phyloP scores from a whole-genome alignment of 352 stramenopile species.

The Phytophthora rubi region DNA sequence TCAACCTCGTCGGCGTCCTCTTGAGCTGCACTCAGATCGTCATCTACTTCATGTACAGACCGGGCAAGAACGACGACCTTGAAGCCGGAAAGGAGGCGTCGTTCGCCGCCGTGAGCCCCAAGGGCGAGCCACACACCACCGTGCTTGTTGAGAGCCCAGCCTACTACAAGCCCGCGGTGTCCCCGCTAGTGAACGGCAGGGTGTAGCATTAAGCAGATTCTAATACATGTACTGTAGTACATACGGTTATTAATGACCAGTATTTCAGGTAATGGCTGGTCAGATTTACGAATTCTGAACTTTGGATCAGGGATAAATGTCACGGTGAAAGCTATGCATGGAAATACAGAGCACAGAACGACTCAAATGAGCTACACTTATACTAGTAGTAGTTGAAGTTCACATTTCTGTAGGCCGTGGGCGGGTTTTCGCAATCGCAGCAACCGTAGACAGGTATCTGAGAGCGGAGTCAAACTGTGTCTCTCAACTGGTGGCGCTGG shows the following conservation, averaged over 20 bases:
- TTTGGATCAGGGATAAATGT: no score
- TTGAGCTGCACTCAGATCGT: constrained; percentile 50
- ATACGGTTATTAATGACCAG: background rate
- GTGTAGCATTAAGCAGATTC: background rate
- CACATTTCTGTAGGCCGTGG: background rate
- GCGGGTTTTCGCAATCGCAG: background rate
- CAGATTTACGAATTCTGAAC: no score
- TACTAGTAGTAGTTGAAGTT: background rate
- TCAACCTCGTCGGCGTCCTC: constrained; percentile 42
- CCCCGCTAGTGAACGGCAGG: constrained; percentile 16
- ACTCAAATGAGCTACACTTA: no score
- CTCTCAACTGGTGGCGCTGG: constrained; percentile 5
- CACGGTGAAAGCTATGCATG: no score
- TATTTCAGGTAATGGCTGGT: background rate
- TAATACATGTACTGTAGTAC: constrained; percentile 1
- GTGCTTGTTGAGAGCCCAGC: constrained; percentile 22
- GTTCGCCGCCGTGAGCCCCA: constrained; percentile 7
- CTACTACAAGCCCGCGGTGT: constrained; percentile 23
- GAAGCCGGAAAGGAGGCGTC: constrained; percentile 11
- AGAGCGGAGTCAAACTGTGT: background rate
- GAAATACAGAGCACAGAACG: no score
- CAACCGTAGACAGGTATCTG: background rate
- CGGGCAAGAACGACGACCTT: constrained; percentile 5
- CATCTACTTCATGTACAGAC: constrained; percentile 55
- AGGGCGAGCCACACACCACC: constrained; percentile 2